These are phyloP conservation scores for Trichoderma breve DNA, from an alignment of 2,329 filamentous ascomycete genomes.

Conservation along the genomic window DNA sequence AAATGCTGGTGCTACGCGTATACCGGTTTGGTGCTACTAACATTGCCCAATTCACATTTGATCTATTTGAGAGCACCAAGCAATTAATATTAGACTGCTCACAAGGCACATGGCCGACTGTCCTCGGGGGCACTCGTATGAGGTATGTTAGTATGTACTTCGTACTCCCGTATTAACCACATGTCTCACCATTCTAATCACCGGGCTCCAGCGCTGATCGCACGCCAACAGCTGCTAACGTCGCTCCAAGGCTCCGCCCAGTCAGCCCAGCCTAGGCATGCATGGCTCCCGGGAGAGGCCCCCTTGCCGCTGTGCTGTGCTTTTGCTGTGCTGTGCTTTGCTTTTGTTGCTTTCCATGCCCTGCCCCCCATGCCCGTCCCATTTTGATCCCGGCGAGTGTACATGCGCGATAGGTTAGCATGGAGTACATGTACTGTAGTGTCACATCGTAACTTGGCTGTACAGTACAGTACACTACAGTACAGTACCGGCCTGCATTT, in stretches of 20 bases:
- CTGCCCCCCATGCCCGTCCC: neutral
- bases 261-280: constrained; percentile 21
- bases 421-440: neutral
- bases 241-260: constrained; percentile 10
- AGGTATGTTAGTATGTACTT: neutral
- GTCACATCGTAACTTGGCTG: neutral
- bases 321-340: neutral
- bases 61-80: no score
- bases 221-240: neutral
- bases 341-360: neutral
- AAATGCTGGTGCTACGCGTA: neutral
- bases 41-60: neutral
- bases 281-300: neutral
- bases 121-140: neutral
- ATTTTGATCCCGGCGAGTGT: neutral
- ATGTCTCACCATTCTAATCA: constrained; percentile 19
- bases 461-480: neutral
- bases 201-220: constrained; percentile 19
- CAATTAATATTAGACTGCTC: neutral
- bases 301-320: neutral
- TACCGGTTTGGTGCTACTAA: neutral
- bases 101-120: neutral
- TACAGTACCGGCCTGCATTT: neutral
- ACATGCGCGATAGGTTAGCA: neutral
- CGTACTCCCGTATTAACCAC: constrained; percentile 12